phyloP scores from a whole-genome alignment of 108 stramenopile species.

The Mediolabrus comicus region DNA sequence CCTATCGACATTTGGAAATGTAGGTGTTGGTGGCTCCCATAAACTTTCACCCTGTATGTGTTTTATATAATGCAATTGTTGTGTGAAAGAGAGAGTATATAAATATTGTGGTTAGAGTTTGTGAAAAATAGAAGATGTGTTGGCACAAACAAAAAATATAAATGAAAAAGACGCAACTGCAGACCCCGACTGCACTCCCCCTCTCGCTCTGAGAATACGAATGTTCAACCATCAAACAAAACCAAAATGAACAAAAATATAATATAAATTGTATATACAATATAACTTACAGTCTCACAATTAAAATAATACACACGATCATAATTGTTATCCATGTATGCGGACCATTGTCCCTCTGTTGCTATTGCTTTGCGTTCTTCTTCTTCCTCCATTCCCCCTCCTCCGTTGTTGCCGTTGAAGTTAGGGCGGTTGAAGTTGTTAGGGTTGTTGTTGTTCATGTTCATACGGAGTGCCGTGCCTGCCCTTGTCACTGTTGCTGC shows the following conservation, averaged over 20 bases:
- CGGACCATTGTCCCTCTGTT: slow-evolving; percentile 39
- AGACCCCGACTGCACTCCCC: no score
- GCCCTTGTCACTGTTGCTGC: no score
- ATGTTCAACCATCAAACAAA: no score
- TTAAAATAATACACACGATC: slow-evolving; percentile 42
- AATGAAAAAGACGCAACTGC: no score
- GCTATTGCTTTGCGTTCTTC: slow-evolving; percentile 11
- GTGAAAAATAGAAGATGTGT: neutral
- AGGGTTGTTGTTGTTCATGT: no score
- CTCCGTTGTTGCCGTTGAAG: no score
- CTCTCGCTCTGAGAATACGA: no score
- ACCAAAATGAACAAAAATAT: neutral
- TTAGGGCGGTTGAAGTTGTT: no score
- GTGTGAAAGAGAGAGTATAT: neutral
- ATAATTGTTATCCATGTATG: slow-evolving; percentile 28
- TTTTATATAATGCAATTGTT: neutral
- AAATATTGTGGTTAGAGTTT: neutral
- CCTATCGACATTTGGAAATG: slow-evolving; percentile 19
- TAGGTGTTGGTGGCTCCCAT: slow-evolving; percentile 38
- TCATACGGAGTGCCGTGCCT: no score
- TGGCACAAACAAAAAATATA: no score
- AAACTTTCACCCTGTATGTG: slow-evolving; percentile 28
- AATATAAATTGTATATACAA: neutral
- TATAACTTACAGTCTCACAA: slow-evolving; percentile 8
- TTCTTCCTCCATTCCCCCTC: no score